Evolutionary conservation across 176 grass and related monocot genomes (phyloP).

Genomic region (maize (Zea mays)): Zm-B73-REFERENCE-NAM-5.0 NC_050102.1:44171001-44171500

Average conservation of each 20-base stretch:
- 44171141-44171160: not conserved
- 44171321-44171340: no score
- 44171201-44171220: not conserved
- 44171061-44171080: not conserved
- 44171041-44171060: slow-evolving; percentile 5
- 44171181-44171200: slow-evolving; percentile 19
- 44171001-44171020: not conserved
- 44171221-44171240: not conserved
- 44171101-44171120: not conserved
- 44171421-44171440: no score
- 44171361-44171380: no score
- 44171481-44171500: no score
- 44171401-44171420: no score
- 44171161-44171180: not conserved
- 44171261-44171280: not conserved
- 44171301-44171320: no score
- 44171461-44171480: no score
- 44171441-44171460: no score
- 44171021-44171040: not conserved
- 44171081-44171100: not conserved
- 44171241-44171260: not conserved
- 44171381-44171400: no score
- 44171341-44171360: no score
- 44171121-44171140: not conserved
- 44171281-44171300: no score